Evolutionary conservation across 2,329 filamentous ascomycete species (phyloP).

Genomic region (Curvularia eragrostidis): DNA sequence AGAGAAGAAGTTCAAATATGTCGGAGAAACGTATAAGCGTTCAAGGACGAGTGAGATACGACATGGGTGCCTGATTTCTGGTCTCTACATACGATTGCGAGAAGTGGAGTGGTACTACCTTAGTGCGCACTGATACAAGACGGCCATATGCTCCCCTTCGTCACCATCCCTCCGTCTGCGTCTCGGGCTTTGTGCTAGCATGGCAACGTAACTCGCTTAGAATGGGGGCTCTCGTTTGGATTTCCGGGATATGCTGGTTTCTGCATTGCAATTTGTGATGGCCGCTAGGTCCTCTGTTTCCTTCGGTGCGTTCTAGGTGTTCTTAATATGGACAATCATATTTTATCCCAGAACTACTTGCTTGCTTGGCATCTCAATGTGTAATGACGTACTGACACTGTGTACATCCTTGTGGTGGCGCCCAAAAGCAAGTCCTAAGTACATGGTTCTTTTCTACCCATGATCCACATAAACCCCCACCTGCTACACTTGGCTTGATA

Average conservation of each 20-base stretch:
- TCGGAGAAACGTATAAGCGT: conserved; percentile 22
- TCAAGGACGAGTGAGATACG: conserved; percentile 29
- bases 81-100: conserved; percentile 31
- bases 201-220: conserved; percentile 34
- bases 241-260: conserved; percentile 35
- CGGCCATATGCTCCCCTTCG: conserved; percentile 24
- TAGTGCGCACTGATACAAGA: conserved; percentile 41
- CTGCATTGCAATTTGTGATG: conserved; percentile 40
- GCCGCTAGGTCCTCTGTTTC: conserved; percentile 29
- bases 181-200: conserved; percentile 33
- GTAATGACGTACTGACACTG: conserved; percentile 2
- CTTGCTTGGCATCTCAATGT: conserved; percentile 1
- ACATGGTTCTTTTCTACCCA: background rate
- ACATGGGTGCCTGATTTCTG: conserved; percentile 39
- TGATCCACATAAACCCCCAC: background rate
- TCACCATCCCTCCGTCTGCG: conserved; percentile 31
- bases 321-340: conserved; percentile 38
- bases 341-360: conserved; percentile 15
- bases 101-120: conserved; percentile 29
- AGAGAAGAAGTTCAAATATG: conserved; percentile 12
- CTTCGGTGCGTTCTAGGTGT: conserved; percentile 33
- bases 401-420: background rate
- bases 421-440: background rate
- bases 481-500: background rate
- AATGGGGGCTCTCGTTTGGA: conserved; percentile 40